Percentiles rank a stretch among this genome's conserved stretches.
These are phyloP conservation scores for Crassisporium funariophilum DNA, from an alignment of 768 basidiomycete genomes.

Conservation along the genomic window DNA sequence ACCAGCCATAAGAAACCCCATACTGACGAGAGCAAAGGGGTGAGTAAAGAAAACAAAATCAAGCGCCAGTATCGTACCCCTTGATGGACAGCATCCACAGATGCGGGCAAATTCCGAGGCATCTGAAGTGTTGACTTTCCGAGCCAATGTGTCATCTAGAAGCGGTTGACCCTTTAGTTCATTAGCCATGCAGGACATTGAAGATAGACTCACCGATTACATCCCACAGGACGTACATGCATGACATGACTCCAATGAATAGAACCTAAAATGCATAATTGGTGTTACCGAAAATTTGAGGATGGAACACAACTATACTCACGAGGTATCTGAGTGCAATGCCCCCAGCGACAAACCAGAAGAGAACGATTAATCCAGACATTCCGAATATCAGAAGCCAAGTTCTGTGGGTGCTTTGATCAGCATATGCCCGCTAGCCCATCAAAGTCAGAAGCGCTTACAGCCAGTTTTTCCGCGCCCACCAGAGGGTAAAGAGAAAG, in stretches of 20 bases:
- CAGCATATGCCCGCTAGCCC: neutral
- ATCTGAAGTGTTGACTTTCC: constrained; percentile 87
- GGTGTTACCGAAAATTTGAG: neutral
- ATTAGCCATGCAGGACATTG: neutral
- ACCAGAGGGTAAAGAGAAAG: constrained; percentile 88
- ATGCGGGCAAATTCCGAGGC: constrained; percentile 83
- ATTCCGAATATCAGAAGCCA: constrained; percentile 81
- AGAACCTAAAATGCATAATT: constrained; percentile 50
- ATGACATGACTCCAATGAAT: constrained; percentile 87
- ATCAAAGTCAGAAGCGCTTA: constrained; percentile 34
- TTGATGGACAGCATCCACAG: constrained; percentile 85
- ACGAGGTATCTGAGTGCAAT: constrained; percentile 80
- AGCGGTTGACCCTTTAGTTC: neutral
- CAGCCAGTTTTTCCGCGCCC: constrained; percentile 78
- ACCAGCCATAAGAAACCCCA: constrained; percentile 92
- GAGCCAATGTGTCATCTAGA: constrained; percentile 78
- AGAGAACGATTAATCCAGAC: constrained; percentile 75
- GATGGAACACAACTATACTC: constrained; percentile 16
- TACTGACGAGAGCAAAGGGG: constrained; percentile 41
- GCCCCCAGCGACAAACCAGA: constrained; percentile 81
- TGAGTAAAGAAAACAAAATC: constrained; percentile 1
- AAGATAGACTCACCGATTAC: constrained; percentile 60
- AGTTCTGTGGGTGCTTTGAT: constrained; percentile 46
- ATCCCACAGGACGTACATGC: constrained; percentile 87
- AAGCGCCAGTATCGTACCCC: constrained; percentile 45